Conservation (phyloP, 768 basidiomycete genomes). For the Phanerochaete carnosa region DNA sequence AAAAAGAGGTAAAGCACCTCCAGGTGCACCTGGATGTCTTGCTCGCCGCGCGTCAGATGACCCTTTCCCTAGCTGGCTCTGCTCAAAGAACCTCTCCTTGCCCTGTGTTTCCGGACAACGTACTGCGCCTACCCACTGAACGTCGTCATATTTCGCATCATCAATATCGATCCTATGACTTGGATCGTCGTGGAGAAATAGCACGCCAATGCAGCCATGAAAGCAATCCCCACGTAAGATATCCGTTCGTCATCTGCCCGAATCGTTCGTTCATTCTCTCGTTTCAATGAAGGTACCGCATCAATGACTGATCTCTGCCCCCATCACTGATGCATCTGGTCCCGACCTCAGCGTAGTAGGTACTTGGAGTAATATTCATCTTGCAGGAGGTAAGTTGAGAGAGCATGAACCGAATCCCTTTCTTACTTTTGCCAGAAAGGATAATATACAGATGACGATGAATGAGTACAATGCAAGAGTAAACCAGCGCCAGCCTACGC, state of each 20-base stretch:
- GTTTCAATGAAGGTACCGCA: neutral
- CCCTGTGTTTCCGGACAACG: conserved; percentile 10
- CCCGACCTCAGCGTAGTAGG: too few species aligned
- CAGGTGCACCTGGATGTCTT: neutral
- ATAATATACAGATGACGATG: too few species aligned
- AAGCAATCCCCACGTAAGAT: neutral
- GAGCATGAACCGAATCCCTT: too few species aligned
- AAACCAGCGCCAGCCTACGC: too few species aligned
- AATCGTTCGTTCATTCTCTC: neutral
- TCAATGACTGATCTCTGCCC: too few species aligned
- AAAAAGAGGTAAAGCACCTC: neutral
- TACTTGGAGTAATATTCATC: too few species aligned
- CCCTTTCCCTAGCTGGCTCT: neutral
- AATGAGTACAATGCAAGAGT: too few species aligned
- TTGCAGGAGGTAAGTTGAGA: too few species aligned
- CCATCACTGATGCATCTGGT: too few species aligned
- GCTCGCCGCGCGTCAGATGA: neutral
- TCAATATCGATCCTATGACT: conserved; percentile 1
- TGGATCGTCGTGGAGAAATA: conserved; percentile 11
- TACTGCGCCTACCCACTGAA: conserved; percentile 14
- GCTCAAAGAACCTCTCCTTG: neutral
- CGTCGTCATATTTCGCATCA: conserved; percentile 9
- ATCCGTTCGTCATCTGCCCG: neutral
- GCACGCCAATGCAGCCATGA: conserved; percentile 8
- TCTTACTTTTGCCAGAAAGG: too few species aligned